Evolutionary conservation across 176 grass and related monocot genomes (phyloP), one percentile per base, ranked within the genome.

Genomic region (Lolium multiflorum): DNA sequence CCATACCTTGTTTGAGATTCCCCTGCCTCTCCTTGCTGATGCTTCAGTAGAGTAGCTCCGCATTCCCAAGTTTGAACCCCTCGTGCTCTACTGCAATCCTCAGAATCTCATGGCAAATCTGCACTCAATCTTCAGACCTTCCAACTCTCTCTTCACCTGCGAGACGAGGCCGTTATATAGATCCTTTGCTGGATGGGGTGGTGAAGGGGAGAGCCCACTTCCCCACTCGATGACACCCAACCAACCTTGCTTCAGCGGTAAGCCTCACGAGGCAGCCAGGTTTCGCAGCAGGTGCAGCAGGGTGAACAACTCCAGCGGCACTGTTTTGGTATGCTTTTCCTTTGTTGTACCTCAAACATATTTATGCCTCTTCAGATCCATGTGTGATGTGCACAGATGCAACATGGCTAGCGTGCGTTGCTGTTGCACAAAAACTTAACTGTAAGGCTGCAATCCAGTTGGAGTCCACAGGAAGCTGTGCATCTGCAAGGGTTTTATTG

Each of bases 171-270:
- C 12, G 66, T 91, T 81, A 77, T 89, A 93, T 95, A 93, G 76
- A 83, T 87, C 37, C 84, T 35, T 87, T 87, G 16, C 26, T 62
- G 74, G 74, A 88, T 84, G 74, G 87, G 87, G 56, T 87, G 85
- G 74, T 74, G 79, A 70, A 73, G 76, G 88, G 46, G 85, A 77
- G 84, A 71, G 88, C 70, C 83, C 78, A 87, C 87, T 93, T 88
- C 75, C 82, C 83, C 72, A 91, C 91, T 89, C 89, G 51, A 83
- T 93, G 91, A 89, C 86, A 66, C 67, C 89, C 68, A 79, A 85
- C 91, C 91, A 87, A 95, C 94, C 89, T 93, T 95, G 85, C 94
- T 95, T 95, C 80, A 89, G 76, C 51, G 76, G 65, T 12, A 95
- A 95, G 94, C 81, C 72, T 91, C 89, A 66, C 82, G 81, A 89